Evolutionary conservation across 2,329 filamentous ascomycete species (phyloP), one percentile per base, ranked within the genome.

Genomic region (Penicillium sp.): DNA sequence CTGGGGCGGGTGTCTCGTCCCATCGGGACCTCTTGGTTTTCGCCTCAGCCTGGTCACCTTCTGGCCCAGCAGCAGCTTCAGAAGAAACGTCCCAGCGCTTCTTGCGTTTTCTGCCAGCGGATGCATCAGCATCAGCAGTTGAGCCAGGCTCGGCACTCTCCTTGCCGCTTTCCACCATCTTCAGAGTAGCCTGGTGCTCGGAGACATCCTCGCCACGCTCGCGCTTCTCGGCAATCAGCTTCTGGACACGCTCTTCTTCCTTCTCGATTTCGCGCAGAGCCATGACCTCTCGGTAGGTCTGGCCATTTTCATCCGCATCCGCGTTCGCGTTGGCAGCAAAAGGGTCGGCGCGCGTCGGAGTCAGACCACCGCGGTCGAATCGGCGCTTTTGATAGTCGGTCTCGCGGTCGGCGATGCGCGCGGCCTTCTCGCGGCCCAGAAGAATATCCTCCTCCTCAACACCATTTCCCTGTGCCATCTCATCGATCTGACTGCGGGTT

Each of bases 351-450:
- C 90, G 86, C 8, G 89, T 91, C 4, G 92, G 91, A 20, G 90
- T 94, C 57, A 97, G 79, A 41, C 72, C 66, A 46, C 84, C 86
- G 55, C 94, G 90, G 69, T 96, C 87, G 72, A 95, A 95, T 53
- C 92, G 86, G 60, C 92, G 89, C 76, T 95, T 96, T 75, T 99
- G 95, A 70, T 99, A 99, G 68, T 97, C 92, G 57, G 91, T 95
- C 78, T 97, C 92, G 65, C 94, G 88, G 69, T 95, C 92, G 55
- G 87, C 81, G 67, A 99, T 97, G 64, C 92, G 87, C 51, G 88
- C 91, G 70, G 90, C 89, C 75, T 92, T 89, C 78, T 97, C 94
- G 62, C 87, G 84, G 40, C 88, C 89, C 45, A 91, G 81, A 56
- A 99, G 79, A 6, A 92, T 87, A 66, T 99, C 95, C 53, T 92